phyloP scores from a whole-genome alignment of 1,284 basidiomycete species.

The Malassezia sympodialis region DNA sequence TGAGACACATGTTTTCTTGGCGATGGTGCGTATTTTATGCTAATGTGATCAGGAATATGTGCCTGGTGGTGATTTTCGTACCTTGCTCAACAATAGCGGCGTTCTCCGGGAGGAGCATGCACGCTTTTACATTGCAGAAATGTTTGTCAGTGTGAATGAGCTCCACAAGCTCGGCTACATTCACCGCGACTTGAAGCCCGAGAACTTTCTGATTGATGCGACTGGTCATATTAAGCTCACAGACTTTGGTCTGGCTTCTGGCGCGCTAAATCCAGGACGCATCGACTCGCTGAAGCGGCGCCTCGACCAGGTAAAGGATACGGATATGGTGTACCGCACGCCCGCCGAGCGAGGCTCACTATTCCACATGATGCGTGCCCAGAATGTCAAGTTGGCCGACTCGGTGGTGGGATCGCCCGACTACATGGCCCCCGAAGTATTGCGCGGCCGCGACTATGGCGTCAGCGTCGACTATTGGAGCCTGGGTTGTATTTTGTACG shows the following conservation, averaged over 20 bases:
- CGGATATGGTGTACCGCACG: constrained; percentile 76
- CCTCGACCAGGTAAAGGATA: constrained; percentile 94
- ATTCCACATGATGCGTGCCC: constrained; percentile 81
- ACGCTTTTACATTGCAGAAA: constrained; percentile 46
- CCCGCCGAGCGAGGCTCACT: constrained; percentile 90
- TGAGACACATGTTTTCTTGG: constrained; percentile 42
- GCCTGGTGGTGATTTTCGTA: constrained; percentile 47
- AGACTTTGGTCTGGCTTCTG: constrained; percentile 94
- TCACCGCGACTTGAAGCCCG: constrained; percentile 93
- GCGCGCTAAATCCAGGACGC: constrained; percentile 83
- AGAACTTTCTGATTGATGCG: constrained; percentile 91
- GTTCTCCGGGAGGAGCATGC: constrained; percentile 51
- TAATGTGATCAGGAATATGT: constrained; percentile 52
- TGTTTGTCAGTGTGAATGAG: constrained; percentile 47
- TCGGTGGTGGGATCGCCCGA: constrained; percentile 97
- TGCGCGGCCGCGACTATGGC: constrained; percentile 85
- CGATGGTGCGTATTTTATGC: constrained; percentile 24
- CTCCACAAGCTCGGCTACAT: constrained; percentile 45
- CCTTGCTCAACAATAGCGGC: constrained; percentile 46
- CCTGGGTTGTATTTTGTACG: constrained; percentile 89
- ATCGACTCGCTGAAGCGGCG: constrained; percentile 90
- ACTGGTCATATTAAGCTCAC: constrained; percentile 96
- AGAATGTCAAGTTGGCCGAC: constrained; percentile 80
- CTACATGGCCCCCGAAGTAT: constrained; percentile 70
- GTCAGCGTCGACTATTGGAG: constrained; percentile 98